Conservation (phyloP, 1,139 yeast species). For the Groenewaldozyma sp. region DNA sequence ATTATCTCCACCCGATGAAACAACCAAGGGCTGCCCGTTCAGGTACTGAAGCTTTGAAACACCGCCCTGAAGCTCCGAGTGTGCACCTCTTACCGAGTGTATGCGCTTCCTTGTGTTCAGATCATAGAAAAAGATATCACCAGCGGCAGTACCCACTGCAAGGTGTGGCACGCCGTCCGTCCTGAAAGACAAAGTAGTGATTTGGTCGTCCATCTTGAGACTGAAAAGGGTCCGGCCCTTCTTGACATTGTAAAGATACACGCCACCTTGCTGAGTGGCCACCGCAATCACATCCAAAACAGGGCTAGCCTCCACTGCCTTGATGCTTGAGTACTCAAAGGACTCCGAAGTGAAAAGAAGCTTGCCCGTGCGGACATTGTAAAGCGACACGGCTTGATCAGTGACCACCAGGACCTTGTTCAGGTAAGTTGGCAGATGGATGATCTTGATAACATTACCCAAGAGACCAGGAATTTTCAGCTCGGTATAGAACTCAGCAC, state of each 20-base stretch:
- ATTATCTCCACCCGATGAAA: slow-evolving; percentile 93
- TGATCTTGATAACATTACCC: slow-evolving; percentile 59
- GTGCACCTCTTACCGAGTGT: slow-evolving; percentile 67
- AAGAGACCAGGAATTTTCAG: slow-evolving; percentile 48
- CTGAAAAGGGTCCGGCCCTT: slow-evolving; percentile 54
- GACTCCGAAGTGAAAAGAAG: slow-evolving; percentile 50
- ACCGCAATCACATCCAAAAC: slow-evolving; percentile 76
- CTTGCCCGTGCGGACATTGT: slow-evolving; percentile 74
- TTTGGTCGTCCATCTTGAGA: slow-evolving; percentile 48
- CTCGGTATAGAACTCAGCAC: slow-evolving; percentile 56
- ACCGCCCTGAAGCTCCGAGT: slow-evolving; percentile 66
- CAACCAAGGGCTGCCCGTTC: slow-evolving; percentile 85
- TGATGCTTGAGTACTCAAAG: slow-evolving; percentile 32
- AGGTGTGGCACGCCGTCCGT: slow-evolving; percentile 85
- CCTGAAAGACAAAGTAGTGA: slow-evolving; percentile 75
- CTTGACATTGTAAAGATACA: slow-evolving; percentile 57
- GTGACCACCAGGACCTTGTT: slow-evolving; percentile 78
- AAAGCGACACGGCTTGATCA: slow-evolving; percentile 45
- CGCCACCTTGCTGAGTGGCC: slow-evolving; percentile 63
- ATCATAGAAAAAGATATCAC: slow-evolving; percentile 83
- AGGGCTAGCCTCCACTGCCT: slow-evolving; percentile 73
- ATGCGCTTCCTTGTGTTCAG: slow-evolving; percentile 61
- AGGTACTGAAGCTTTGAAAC: slow-evolving; percentile 67
- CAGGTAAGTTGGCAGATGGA: slow-evolving; percentile 86
- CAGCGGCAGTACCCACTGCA: slow-evolving; percentile 70